A percentile compares a stretch with the other conserved stretches of the same genome.
Conservation (phyloP, 192 early-diverging fungal species). For the Jimgerdemannia lactiflua region DNA sequence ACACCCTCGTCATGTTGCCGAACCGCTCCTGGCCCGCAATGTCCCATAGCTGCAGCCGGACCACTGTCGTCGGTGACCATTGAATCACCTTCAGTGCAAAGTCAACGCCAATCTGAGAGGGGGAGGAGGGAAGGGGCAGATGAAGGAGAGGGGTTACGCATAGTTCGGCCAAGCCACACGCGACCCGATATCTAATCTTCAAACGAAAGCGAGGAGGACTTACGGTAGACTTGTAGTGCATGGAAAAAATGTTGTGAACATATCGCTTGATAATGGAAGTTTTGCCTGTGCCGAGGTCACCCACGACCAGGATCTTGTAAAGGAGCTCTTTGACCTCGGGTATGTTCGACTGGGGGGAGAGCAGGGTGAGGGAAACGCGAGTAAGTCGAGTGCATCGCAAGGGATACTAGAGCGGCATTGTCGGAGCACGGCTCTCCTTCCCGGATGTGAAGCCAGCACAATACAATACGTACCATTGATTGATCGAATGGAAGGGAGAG, state of each 20-base stretch:
- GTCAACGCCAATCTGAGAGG: slow-evolving; percentile 56
- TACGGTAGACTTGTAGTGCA: slow-evolving; percentile 58
- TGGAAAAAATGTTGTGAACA: slow-evolving; percentile 56
- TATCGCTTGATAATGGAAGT: slow-evolving; percentile 61
- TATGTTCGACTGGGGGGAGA: neutral
- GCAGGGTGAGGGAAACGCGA: neutral
- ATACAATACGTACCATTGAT: too few relatives aligned
- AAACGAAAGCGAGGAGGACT: neutral
- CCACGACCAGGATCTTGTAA: slow-evolving; percentile 55
- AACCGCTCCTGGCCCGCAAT: slow-evolving; percentile 65
- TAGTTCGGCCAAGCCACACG: too few relatives aligned
- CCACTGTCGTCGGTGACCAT: slow-evolving; percentile 49
- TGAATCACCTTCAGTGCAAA: slow-evolving; percentile 59
- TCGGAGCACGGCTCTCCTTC: too few relatives aligned
- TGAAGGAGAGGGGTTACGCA: neutral
- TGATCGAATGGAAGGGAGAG: too few relatives aligned
- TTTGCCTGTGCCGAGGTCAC: slow-evolving; percentile 57
- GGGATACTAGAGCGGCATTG: too few relatives aligned
- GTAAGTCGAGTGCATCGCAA: too few relatives aligned
- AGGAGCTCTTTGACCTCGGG: slow-evolving; percentile 17
- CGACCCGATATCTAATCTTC: too few relatives aligned
- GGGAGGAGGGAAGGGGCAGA: neutral
- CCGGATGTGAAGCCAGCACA: too few relatives aligned
- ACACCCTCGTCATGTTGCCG: slow-evolving; percentile 55
- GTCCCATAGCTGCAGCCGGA: slow-evolving; percentile 61